Evolutionary conservation across 2,329 filamentous ascomycete genomes (phyloP), one percentile per base, ranked within the genome.

Genomic region (Fusarium citri): DNA sequence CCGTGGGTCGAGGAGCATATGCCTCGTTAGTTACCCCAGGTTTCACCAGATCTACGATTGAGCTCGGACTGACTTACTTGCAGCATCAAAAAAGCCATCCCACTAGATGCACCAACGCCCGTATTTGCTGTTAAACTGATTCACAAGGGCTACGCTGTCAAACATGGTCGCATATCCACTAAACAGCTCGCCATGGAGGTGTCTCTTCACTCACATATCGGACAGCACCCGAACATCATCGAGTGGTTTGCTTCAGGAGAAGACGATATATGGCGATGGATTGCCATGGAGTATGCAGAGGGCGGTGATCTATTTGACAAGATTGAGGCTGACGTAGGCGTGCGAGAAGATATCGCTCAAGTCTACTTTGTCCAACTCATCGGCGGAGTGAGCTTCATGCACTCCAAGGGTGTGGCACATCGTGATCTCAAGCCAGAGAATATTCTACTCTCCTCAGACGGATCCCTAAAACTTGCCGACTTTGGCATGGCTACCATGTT

Each of bases 41-140:
- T 61, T 59, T 40, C 37, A 48, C 37, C 25, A 46, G 28, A 26
- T 42, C 42, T 43, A 47, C 30, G 23, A 26, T 59, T 51, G 55
- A 54, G 64, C 42, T 49, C 28, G 40, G 37, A 60, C 46, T 59
- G 30, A 74, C 59, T 45, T 31, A 22, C 10, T 22, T 12, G 43
- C 80, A 95, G 94, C 64, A 96, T 98, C 77, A 97, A 97, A 78
- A 98, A 98, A 83, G 96, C 95, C 30, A 89, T 91, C 48, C 95
- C 95, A 10, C 83, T 91, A 25, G 86, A 92, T 70, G 80, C 86
- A 2, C 82, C 88, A 26, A 87, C 83, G 26, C 95, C 95, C 30
- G 84, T 99, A 62, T 98, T 99, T 79, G 96, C 97, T 16, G 94
- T 99, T 81, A 99, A 99, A 80, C 93, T 99, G 82, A 98, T 99